These are phyloP conservation scores for Rhinocladiella mackenziei DNA, from an alignment of 2,329 filamentous ascomycete genomes.

Conservation along the genomic window DNA sequence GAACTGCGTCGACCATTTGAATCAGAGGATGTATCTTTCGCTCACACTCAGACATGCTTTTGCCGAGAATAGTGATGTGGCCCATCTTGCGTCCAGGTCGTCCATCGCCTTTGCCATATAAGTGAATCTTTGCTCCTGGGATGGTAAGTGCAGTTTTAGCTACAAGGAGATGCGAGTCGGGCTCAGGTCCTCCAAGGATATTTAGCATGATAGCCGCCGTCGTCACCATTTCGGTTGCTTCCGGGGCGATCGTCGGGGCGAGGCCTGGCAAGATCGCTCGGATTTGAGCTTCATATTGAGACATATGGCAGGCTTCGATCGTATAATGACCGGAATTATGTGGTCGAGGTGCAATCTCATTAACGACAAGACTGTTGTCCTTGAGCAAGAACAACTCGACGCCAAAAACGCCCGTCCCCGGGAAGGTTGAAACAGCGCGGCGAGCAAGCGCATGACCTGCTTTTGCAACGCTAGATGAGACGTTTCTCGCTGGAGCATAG, in stretches of 20 bases:
- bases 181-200: slow-evolving; percentile 55
- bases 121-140: slow-evolving; percentile 65
- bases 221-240: slow-evolving; percentile 45
- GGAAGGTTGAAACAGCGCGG: slow-evolving; percentile 72
- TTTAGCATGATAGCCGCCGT: slow-evolving; percentile 52
- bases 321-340: slow-evolving; percentile 96
- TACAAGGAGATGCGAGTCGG: slow-evolving; percentile 58
- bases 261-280: slow-evolving; percentile 63
- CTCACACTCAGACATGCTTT: slow-evolving; percentile 64
- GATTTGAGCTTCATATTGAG: slow-evolving; percentile 89
- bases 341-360: slow-evolving; percentile 77
- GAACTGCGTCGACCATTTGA: slow-evolving; percentile 74
- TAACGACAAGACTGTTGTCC: slow-evolving; percentile 69
- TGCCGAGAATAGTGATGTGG: slow-evolving; percentile 77
- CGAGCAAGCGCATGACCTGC: slow-evolving; percentile 72
- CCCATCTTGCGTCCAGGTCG: slow-evolving; percentile 91
- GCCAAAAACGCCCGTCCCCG: slow-evolving; percentile 89
- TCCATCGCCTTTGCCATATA: slow-evolving; percentile 84
- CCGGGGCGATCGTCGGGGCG: slow-evolving; percentile 58
- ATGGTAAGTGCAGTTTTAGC: slow-evolving; percentile 55
- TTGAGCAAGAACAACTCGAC: slow-evolving; percentile 90
- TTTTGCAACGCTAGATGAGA: slow-evolving; percentile 57
- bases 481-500: slow-evolving; percentile 74
- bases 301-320: slow-evolving; percentile 84
- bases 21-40: slow-evolving; percentile 67